Percentiles rank a stretch among this genome's conserved stretches.
Evolutionary conservation across 2,329 filamentous ascomycete genomes (phyloP).

Genomic region (Acrocalymma vagum): DNA sequence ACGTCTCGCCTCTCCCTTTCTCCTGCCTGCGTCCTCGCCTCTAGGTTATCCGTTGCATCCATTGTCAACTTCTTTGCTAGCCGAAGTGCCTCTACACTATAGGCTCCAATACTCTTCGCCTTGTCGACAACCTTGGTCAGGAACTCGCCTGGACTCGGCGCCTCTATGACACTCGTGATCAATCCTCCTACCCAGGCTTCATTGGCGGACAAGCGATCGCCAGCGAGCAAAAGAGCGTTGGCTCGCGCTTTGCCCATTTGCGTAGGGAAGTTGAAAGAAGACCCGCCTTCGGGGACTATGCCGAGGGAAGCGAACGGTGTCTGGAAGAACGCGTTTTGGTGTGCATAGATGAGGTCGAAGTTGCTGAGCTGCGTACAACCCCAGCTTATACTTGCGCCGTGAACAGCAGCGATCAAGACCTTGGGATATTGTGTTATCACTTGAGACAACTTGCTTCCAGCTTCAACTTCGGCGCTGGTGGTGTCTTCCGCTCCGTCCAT

Average conservation of each 20-base stretch:
- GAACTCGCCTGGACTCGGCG: slow-evolving; percentile 14
- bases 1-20: slow-evolving; percentile 23
- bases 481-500: slow-evolving; percentile 20
- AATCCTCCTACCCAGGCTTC: slow-evolving; percentile 24
- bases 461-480: slow-evolving; percentile 27
- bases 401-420: slow-evolving; percentile 26
- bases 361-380: slow-evolving; percentile 25
- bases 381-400: slow-evolving; percentile 28
- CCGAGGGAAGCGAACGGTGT: slow-evolving; percentile 25
- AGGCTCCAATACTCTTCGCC: slow-evolving; percentile 22
- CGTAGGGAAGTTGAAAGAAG: slow-evolving; percentile 23
- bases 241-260: slow-evolving; percentile 23
- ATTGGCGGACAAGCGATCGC: slow-evolving; percentile 21
- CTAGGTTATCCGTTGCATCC: slow-evolving; percentile 15
- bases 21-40: slow-evolving; percentile 16
- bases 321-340: slow-evolving; percentile 25
- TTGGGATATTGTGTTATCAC: slow-evolving; percentile 22
- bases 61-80: slow-evolving; percentile 21
- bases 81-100: slow-evolving; percentile 18
- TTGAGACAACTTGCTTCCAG: slow-evolving; percentile 15
- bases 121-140: slow-evolving; percentile 18
- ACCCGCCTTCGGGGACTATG: slow-evolving; percentile 28
- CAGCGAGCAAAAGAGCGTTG: slow-evolving; percentile 24
- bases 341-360: slow-evolving; percentile 29
- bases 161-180: slow-evolving; percentile 21